Evolutionary conservation across 1,139 yeast species (phyloP), one percentile per base, ranked within the genome.

Genomic region (Debaryomyces singareniensis): DNA sequence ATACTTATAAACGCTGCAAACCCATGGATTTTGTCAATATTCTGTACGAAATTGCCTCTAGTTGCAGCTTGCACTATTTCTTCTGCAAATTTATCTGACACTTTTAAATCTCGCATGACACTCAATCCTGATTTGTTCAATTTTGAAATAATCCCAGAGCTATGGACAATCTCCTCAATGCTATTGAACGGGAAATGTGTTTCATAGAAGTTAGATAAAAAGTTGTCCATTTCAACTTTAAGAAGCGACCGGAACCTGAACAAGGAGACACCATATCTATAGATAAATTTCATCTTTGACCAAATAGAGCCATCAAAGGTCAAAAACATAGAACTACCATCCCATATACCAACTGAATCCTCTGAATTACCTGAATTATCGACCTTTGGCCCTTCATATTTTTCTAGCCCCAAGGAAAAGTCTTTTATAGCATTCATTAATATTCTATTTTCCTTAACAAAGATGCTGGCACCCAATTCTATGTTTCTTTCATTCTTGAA

Each of bases 391-490:
- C 36, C 42, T 13, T 30, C 31, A 13, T 43, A 44, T 5, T 34
- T 33, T 5, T 30, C 21, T 3, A 41, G 35, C 3, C 35, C 24
- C 13, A 65, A 38, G n/a, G 49, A 46, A 42, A 64, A 63, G 21
- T 44, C 45, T 14, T 48, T 35, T 4, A 53, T 63, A 0, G 69
- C 68, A 18, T 48, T 43, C 10, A 28, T 27, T 25, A 68, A 32
- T 16, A 64, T 58, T 32, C 42, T 36, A 35, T 68, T 68, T 6
- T 48, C 57, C 5, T 45, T 43, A n/a, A 63, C 64, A 36, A 62
- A 67, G 1, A 66, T 50, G 1, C 66, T 51, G 0, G 61, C 74
- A 4, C 74, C 74, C 5, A 65, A 36, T 38, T 67, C 73, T 16
- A 58, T 42, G 1, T 48, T 42, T 15, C 34, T 37, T 5, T 25